Evolutionary conservation across 768 basidiomycete genomes (phyloP), one percentile per base, ranked within the genome.

Genomic region (Polyporus arcularius): DNA sequence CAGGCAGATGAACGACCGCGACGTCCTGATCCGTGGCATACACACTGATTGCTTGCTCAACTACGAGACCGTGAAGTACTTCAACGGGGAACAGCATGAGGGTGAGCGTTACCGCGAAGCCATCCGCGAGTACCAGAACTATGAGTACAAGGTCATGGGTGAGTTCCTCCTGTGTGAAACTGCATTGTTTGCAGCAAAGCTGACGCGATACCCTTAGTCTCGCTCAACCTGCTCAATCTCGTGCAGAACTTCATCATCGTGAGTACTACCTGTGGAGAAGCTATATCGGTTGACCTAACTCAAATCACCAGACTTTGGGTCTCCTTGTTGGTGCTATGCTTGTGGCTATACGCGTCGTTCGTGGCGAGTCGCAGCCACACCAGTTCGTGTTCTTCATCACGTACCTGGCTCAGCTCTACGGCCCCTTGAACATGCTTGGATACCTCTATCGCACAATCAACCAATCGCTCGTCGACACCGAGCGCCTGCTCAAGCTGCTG

Each of bases 11-110:
- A 90, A 90, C 68, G 90, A 94, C 43, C 83, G 85, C 57, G 91
- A 94, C 75, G 72, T 88, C n/a, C 73, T 88, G 28, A 92, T 88
- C 26, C 84, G 93, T 41, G 90, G 89, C 9, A 94, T 94, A 54
- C 88, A 92, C 65, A 88, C 90, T 4, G 92, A 94, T 67, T 86
- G 85, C 66, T 74, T 93, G 31, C 80, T 92, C 53, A 90, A 90
- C 69, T 91, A 90, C 61, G 89, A 90, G 72, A 93, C 92, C 4
- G 88, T 94, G 67, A 95, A 92, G 72, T 92, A 92, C 71, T 95
- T 94, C 70, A 86, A 85, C n/a, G 89, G 92, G 15, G 94, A 96
- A 72, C 80, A 83, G 26, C 85, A 93, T 66, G 94, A 96, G 70
- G 82, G 81, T 16, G 78, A 79, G 45, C 81, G 94, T 32, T 94